Evolutionary conservation across 495 filamentous ascomycete genomes (phyloP), one percentile per base, ranked within the genome.

Genomic region (Pyrenopolyporus hunteri): DNA sequence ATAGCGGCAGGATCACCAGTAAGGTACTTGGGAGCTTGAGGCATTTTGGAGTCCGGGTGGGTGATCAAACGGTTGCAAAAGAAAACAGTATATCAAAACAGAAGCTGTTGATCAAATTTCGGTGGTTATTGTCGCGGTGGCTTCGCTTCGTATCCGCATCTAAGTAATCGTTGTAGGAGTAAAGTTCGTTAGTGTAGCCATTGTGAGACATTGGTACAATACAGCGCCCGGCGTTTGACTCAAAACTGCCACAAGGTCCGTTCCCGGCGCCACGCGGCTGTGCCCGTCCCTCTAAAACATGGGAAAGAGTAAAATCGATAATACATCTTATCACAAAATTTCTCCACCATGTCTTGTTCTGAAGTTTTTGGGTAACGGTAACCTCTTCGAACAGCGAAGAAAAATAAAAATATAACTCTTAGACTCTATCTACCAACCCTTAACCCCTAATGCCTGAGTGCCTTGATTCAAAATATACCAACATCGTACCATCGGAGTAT

Each of bases 1-100:
- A 98, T 89, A 16, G 81, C 87, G 40, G 80, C 78, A 51, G 82
- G 81, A 71, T 97, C 85, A 64, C 91, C 91, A 33, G 88, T 93
- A 62, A 98, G 82, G 68, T 93, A 91, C 70, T 85, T 85, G 44
- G 93, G 85, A 58, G 66, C 36, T 49, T 32, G 62, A 25, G 62
- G 29, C 60, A 61, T 64, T 29, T 47, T 49, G 6, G 1, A 35
- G 14, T 9, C 28, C 5, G 23, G 26, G 5, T 29, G 9, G 9
- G 5, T 5, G 9, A 29, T 29, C 26, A 5, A 4, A 29, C 9
- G n/a, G n/a, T n/a, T n/a, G n/a, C n/a, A n/a, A 5, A 29, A 29
- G 26, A 9, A 9, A 29, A 29, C 5, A 9, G 26, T 5, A 29
- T 29, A 29, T 5, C 26, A 29, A 29, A 29, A 13, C 23, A 9